Evolutionary conservation across 495 filamentous ascomycete species (phyloP).

Genomic region (Penicillium desertorum): DNA sequence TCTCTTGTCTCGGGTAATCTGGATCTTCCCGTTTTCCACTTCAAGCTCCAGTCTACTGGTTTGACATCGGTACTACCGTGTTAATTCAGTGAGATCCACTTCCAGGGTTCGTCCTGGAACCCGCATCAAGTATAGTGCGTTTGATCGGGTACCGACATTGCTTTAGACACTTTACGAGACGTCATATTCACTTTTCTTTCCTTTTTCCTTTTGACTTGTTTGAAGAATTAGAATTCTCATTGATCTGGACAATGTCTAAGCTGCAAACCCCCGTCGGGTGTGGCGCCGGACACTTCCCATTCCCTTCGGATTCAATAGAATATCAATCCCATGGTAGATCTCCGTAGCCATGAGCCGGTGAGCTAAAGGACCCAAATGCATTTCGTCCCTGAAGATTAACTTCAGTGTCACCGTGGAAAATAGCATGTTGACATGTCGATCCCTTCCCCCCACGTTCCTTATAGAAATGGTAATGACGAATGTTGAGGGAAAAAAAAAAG

Average conservation of each 20-base stretch:
- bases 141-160: conserved; percentile 19
- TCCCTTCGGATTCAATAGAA: conserved; percentile 29
- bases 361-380: conserved; percentile 50
- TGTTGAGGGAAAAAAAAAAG: neutral
- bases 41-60: neutral
- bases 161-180: conserved; percentile 2
- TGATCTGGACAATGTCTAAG: conserved; percentile 29
- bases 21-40: neutral
- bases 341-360: conserved; percentile 50
- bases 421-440: conserved; percentile 11
- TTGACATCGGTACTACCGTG: conserved; percentile 24
- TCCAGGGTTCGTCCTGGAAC: too few species aligned
- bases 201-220: neutral
- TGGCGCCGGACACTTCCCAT: conserved; percentile 10
- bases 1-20: conserved; percentile 8
- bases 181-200: conserved; percentile 9
- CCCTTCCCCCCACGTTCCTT: neutral
- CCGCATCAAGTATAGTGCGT: conserved; percentile 17
- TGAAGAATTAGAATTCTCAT: conserved; percentile 1
- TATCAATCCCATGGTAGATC: conserved; percentile 46
- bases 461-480: neutral
- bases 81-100: too few species aligned
- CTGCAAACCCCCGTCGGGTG: conserved; percentile 25
- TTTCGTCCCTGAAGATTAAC: conserved; percentile 47
- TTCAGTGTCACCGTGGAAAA: conserved; percentile 3